A percentile compares a stretch with the other conserved stretches of the same genome.
phyloP scores from a whole-genome alignment of 1,284 basidiomycete genomes.

The Hortiboletus rubellus region DNA sequence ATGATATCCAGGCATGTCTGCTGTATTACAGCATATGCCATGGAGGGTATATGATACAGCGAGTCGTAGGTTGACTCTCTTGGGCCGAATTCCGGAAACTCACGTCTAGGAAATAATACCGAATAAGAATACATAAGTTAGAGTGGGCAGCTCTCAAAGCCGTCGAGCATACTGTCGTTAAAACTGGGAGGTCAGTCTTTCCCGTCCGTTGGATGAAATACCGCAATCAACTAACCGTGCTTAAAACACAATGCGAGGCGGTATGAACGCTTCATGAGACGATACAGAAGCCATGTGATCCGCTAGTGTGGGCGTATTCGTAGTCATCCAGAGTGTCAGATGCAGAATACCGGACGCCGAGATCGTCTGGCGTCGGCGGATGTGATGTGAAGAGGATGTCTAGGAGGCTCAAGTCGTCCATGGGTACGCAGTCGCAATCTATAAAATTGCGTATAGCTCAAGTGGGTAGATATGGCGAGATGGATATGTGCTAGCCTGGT shows the following conservation, averaged over 20 bases:
- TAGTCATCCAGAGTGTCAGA: constrained; percentile 1
- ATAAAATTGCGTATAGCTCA: neutral
- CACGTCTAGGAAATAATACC: constrained; percentile 5
- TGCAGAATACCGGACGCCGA: neutral
- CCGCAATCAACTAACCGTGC: neutral
- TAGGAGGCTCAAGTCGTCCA: constrained; percentile 15
- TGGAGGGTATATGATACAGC: constrained; percentile 5
- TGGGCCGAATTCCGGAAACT: neutral
- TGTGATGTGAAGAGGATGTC: neutral
- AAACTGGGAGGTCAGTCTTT: constrained; percentile 3
- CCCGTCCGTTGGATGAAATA: neutral
- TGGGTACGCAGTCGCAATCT: neutral
- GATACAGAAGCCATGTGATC: constrained; percentile 2
- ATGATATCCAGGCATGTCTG: constrained; percentile 37
- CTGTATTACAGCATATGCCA: constrained; percentile 9
- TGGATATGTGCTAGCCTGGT: neutral
- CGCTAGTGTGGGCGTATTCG: neutral
- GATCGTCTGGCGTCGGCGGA: neutral
- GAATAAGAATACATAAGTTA: constrained; percentile 14
- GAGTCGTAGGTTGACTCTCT: neutral
- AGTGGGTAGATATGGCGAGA: neutral
- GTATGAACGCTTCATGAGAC: constrained; percentile 4
- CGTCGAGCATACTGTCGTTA: constrained; percentile 2
- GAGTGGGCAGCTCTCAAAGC: constrained; percentile 4
- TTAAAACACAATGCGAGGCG: neutral